A percentile compares a stretch with the other conserved stretches of the same genome.
These are phyloP conservation scores for Trichoderma lentiforme DNA, from an alignment of 2,329 filamentous ascomycete genomes.

Conservation along the genomic window DNA sequence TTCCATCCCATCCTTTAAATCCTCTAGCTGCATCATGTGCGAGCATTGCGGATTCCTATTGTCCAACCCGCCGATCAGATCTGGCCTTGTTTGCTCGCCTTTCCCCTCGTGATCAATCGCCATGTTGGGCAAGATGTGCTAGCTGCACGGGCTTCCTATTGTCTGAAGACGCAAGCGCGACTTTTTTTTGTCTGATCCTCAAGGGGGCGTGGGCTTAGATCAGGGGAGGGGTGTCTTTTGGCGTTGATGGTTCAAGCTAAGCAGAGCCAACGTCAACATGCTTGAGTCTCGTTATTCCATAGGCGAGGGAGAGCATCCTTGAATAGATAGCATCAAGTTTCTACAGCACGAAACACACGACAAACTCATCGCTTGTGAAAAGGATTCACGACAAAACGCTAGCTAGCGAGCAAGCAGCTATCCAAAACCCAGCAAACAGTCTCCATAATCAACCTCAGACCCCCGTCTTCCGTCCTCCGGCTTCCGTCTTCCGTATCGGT, in stretches of 20 bases:
- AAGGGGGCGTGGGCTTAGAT: background rate
- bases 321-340: background rate
- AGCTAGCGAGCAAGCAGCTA: background rate
- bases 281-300: background rate
- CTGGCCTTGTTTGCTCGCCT: constrained; percentile 3
- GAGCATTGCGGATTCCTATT: background rate
- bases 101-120: constrained; percentile 8
- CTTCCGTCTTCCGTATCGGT: constrained; percentile 13
- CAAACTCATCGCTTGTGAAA: background rate
- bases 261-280: background rate
- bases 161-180: background rate
- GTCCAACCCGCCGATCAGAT: constrained; percentile 1
- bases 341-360: background rate
- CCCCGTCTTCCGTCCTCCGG: background rate
- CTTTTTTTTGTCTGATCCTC: background rate
- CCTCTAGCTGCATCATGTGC: background rate
- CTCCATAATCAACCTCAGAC: background rate
- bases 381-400: background rate
- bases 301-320: background rate
- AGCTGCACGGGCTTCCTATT: constrained; percentile 14
- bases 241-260: background rate
- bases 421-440: background rate
- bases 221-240: background rate
- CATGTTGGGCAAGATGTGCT: constrained; percentile 6
- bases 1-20: background rate